phyloP scores from a whole-genome alignment of 306 rosid genomes.

The Aeschynomene evenia region DNA sequence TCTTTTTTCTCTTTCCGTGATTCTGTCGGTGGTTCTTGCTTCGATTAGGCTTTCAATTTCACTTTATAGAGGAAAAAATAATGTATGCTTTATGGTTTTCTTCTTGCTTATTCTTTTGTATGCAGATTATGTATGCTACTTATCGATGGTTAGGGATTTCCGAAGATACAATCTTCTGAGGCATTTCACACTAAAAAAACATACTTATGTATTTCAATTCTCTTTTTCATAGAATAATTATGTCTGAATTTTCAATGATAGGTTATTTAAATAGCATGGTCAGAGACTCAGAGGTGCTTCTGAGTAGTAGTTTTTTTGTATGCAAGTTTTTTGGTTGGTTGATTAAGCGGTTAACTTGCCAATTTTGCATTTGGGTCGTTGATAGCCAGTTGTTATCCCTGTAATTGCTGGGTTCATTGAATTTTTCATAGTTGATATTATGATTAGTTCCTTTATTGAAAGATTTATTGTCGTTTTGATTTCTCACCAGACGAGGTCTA shows the following conservation, averaged over 20 bases:
- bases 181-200: neutral
- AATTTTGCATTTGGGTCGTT: neutral
- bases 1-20: neutral
- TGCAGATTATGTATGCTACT: neutral
- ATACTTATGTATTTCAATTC: too few species aligned
- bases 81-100: neutral
- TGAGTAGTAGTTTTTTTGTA: neutral
- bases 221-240: neutral
- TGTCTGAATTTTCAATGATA: conserved; percentile 1
- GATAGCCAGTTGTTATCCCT: neutral
- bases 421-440: neutral
- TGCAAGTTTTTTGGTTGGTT: conserved; percentile 9
- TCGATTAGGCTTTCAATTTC: conserved; percentile 13
- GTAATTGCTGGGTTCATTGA: conserved; percentile 1
- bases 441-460: neutral
- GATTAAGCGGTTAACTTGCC: neutral
- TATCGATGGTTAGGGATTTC: neutral
- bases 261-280: neutral
- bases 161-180: neutral
- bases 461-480: conserved; percentile 25
- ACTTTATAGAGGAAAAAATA: neutral
- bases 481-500: conserved; percentile 66
- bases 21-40: conserved; percentile 11
- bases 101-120: neutral
- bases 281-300: neutral